Conservation (phyloP, 2,329 filamentous ascomycete genomes). For the Trichothecium roseum region DNA sequence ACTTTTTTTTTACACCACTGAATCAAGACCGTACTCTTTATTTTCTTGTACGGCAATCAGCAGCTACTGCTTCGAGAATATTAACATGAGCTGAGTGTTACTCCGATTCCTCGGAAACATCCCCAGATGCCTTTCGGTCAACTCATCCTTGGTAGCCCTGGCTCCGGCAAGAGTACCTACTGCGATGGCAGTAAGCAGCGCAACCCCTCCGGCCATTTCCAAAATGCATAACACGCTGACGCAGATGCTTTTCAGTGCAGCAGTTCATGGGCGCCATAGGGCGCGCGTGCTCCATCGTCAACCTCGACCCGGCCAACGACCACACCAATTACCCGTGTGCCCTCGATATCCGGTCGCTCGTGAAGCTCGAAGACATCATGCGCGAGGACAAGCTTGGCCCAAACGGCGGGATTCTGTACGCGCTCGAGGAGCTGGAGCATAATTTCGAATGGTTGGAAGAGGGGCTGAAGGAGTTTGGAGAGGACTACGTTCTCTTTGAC, state of each 20-base stretch:
- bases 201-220: background rate
- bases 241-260: constrained; percentile 50
- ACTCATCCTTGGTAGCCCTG: constrained; percentile 87
- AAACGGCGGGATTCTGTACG: constrained; percentile 87
- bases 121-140: constrained; percentile 53
- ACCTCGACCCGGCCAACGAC: constrained; percentile 95
- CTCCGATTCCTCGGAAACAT: constrained; percentile 4
- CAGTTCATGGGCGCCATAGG: constrained; percentile 96
- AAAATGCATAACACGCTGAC: background rate
- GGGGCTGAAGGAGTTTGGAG: constrained; percentile 66
- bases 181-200: constrained; percentile 76
- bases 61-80: no score
- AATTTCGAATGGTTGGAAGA: constrained; percentile 89
- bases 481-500: constrained; percentile 92
- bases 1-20: no score
- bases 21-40: no score
- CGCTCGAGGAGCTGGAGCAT: constrained; percentile 86
- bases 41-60: no score
- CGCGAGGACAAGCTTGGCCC: constrained; percentile 79
- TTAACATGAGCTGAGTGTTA: background rate
- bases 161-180: constrained; percentile 93
- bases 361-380: constrained; percentile 94
- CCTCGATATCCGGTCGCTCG: constrained; percentile 78
- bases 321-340: constrained; percentile 80
- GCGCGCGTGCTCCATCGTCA: constrained; percentile 87